Conservation (phyloP, 2,329 filamentous ascomycete species). For the Scytalidium sp. region DNA sequence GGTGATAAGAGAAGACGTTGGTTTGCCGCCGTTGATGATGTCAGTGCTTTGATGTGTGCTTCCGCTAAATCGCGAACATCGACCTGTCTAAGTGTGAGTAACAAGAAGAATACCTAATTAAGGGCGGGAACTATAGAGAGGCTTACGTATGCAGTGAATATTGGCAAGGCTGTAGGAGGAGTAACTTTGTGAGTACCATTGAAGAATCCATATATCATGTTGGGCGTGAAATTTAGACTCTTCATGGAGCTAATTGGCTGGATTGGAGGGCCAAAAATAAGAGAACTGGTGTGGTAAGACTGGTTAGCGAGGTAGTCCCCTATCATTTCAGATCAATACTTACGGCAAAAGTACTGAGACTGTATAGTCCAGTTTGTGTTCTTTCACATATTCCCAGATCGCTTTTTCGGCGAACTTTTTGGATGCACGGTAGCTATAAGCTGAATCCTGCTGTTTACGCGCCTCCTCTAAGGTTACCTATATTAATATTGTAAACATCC, state of each 20-base stretch:
- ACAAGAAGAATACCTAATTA: too few species aligned
- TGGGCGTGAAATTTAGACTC: conserved; percentile 22
- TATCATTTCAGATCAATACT: too few species aligned
- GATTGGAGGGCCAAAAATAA: conserved; percentile 26
- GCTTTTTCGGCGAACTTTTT: conserved; percentile 27
- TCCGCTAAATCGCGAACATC: conserved; percentile 26
- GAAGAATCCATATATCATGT: conserved; percentile 23
- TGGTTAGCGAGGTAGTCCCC: too few species aligned
- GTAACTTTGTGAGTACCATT: conserved; percentile 22
- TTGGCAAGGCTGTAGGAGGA: conserved; percentile 19
- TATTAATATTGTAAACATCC: background rate
- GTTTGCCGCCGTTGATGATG: conserved; percentile 18
- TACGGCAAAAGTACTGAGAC: conserved; percentile 24
- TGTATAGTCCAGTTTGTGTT: conserved; percentile 15
- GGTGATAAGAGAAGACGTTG: conserved; percentile 12
- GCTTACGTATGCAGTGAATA: conserved; percentile 10
- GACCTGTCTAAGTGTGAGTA: too few species aligned
- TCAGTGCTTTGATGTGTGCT: conserved; percentile 24
- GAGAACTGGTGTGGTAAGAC: too few species aligned
- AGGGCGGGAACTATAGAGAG: too few species aligned
- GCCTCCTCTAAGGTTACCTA: conserved; percentile 20
- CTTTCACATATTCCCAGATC: conserved; percentile 26
- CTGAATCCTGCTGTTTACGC: conserved; percentile 18
- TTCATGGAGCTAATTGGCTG: conserved; percentile 20
- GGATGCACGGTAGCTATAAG: conserved; percentile 23